phyloP scores from a whole-genome alignment of 2,329 filamentous ascomycete species.

The Neonectria ditissima region DNA sequence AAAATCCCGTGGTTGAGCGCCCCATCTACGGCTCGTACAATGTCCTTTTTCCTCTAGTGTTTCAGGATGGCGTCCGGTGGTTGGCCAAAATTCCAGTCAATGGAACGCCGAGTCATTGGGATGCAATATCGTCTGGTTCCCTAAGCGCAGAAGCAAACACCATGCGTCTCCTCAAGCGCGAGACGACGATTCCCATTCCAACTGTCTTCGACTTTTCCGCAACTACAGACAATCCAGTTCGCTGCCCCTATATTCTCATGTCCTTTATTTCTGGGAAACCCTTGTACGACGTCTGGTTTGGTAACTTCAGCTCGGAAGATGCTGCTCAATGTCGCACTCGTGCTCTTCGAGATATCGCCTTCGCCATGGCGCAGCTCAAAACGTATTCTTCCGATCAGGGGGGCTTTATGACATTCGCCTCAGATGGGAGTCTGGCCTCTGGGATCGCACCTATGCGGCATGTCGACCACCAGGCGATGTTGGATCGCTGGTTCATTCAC shows the following conservation, averaged over 20 bases:
- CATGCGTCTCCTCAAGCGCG: background rate
- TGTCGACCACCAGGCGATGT: background rate
- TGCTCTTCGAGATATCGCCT: background rate
- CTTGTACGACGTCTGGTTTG: background rate
- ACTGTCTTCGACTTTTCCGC: background rate
- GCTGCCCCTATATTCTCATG: constrained; percentile 2
- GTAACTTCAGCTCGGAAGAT: background rate
- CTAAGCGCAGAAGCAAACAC: background rate
- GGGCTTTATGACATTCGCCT: background rate
- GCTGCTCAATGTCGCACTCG: background rate
- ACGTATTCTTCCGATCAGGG: background rate
- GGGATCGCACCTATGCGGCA: background rate
- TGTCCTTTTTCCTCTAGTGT: background rate
- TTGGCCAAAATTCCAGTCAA: background rate
- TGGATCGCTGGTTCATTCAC: background rate
- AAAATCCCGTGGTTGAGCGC: background rate
- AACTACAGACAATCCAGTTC: background rate
- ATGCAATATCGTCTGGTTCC: background rate
- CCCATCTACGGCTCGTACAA: background rate
- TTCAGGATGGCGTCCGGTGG: background rate
- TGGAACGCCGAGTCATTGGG: background rate
- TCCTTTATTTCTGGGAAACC: background rate
- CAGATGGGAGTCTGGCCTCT: background rate
- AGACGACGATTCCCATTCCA: background rate
- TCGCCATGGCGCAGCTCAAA: background rate